Evolutionary conservation across 257 asterid genomes (phyloP).

Genomic region (Scutellaria minor): DNA sequence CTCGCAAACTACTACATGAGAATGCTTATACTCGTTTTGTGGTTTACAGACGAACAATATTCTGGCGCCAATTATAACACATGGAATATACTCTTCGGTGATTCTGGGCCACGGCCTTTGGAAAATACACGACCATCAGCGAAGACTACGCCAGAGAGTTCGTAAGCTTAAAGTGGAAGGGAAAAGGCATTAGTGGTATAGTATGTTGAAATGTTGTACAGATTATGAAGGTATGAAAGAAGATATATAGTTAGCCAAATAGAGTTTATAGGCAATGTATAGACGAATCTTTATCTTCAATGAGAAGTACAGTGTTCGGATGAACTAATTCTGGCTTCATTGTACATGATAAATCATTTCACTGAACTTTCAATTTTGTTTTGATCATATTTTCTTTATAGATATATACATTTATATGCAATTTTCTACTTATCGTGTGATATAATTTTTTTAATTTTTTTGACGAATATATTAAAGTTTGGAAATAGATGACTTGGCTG

Average conservation of each 20-base stretch:
- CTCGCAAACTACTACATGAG: background rate
- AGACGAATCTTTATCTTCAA: constrained; percentile 24
- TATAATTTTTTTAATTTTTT: too few relatives aligned
- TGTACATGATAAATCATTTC: constrained; percentile 23
- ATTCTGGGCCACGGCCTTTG: constrained; percentile 91
- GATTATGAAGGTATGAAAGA: constrained; percentile 11
- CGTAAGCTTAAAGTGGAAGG: constrained; percentile 67
- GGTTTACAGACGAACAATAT: constrained; percentile 73
- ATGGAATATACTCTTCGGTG: constrained; percentile 86
- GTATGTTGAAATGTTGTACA: constrained; percentile 21
- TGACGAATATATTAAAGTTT: too few relatives aligned
- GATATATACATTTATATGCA: too few relatives aligned
- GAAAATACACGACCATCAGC: constrained; percentile 88
- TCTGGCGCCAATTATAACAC: constrained; percentile 87
- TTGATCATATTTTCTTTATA: too few relatives aligned
- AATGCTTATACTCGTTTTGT: constrained; percentile 15
- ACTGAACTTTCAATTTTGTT: background rate
- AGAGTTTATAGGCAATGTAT: constrained; percentile 35
- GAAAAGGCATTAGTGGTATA: constrained; percentile 37
- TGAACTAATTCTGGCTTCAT: constrained; percentile 14
- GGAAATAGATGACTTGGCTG: too few relatives aligned
- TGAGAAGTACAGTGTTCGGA: constrained; percentile 5
- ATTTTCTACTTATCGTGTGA: too few relatives aligned
- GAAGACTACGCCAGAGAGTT: constrained; percentile 74
- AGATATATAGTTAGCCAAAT: constrained; percentile 26